phyloP scores from a whole-genome alignment of 2,329 filamentous ascomycete genomes.

The Neoscytalidium dimidiatum region DNA sequence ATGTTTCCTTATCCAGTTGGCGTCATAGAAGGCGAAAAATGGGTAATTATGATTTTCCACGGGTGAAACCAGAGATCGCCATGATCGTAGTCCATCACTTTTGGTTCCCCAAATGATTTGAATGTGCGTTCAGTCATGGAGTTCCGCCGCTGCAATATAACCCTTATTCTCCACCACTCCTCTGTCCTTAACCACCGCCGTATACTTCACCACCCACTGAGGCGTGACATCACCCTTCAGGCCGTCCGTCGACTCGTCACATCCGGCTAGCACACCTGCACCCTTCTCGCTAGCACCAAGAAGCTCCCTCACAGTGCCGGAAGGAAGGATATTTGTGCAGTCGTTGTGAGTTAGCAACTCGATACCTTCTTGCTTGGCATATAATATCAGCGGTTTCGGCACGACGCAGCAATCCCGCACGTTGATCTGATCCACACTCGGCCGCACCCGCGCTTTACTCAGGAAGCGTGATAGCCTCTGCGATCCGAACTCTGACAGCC shows the following conservation, averaged over 20 bases:
- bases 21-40: too few species aligned
- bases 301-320: constrained; percentile 81
- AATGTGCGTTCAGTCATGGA: constrained; percentile 52
- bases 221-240: constrained; percentile 78
- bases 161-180: constrained; percentile 98
- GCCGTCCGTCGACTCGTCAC: constrained; percentile 55
- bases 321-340: constrained; percentile 85
- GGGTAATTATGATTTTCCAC: too few species aligned
- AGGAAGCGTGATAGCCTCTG: constrained; percentile 80
- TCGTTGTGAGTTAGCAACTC: constrained; percentile 93
- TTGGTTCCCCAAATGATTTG: background rate
- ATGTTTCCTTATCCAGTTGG: too few species aligned
- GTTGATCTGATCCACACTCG: constrained; percentile 93
- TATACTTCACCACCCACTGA: constrained; percentile 97
- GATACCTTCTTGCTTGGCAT: constrained; percentile 81
- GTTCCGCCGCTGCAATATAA: constrained; percentile 85
- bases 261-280: constrained; percentile 71
- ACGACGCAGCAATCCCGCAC: constrained; percentile 94
- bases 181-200: constrained; percentile 87
- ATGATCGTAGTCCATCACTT: background rate
- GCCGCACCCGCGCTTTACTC: constrained; percentile 67
- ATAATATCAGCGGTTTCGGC: constrained; percentile 78
- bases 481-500: constrained; percentile 88
- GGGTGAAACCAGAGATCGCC: too few species aligned
- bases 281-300: constrained; percentile 72